Percentiles rank a stretch among this genome's conserved stretches.
These are phyloP conservation scores for Lithospermum erythrorhizon DNA, from an alignment of 257 asterid species.

Conservation along the genomic window DNA sequence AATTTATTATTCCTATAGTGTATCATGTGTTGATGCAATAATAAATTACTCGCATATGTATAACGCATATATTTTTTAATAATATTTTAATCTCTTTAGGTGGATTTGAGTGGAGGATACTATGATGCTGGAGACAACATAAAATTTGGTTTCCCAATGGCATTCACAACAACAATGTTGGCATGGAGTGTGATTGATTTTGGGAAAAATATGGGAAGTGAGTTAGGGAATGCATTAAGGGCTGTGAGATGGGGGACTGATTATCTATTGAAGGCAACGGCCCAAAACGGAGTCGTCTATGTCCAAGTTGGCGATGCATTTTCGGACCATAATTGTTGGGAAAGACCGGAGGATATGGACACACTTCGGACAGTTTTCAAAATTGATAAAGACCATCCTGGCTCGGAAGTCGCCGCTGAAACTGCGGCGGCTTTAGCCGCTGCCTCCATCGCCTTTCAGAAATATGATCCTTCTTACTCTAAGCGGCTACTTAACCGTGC, in stretches of 20 bases:
- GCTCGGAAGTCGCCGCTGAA: conserved; percentile 88
- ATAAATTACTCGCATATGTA: too few species aligned
- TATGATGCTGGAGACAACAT: conserved; percentile 90
- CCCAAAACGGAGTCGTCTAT: conserved; percentile 51
- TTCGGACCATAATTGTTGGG: conserved; percentile 89
- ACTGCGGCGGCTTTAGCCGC: conserved; percentile 93
- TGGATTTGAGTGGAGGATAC: conserved; percentile 77
- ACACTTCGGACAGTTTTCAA: conserved; percentile 53
- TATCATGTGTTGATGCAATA: too few species aligned
- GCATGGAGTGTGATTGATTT: conserved; percentile 81
- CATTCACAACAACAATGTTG: conserved; percentile 62
- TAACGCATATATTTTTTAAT: too few species aligned
- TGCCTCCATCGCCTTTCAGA: conserved; percentile 75
- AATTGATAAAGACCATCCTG: conserved; percentile 54
- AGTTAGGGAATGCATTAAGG: conserved; percentile 42
- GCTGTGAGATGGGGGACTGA: conserved; percentile 82
- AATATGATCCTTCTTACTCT: conserved; percentile 64
- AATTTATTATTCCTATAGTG: too few species aligned
- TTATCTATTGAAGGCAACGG: conserved; percentile 69
- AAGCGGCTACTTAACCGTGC: conserved; percentile 63
- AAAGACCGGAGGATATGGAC: conserved; percentile 89
- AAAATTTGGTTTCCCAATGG: conserved; percentile 86
- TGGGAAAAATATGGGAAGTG: conserved; percentile 54
- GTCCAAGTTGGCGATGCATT: conserved; percentile 75
- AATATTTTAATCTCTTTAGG: too few species aligned